These are phyloP conservation scores for Polysphondylium violaceum DNA, from an alignment of 78 protist genomes.

Conservation along the genomic window DNA sequence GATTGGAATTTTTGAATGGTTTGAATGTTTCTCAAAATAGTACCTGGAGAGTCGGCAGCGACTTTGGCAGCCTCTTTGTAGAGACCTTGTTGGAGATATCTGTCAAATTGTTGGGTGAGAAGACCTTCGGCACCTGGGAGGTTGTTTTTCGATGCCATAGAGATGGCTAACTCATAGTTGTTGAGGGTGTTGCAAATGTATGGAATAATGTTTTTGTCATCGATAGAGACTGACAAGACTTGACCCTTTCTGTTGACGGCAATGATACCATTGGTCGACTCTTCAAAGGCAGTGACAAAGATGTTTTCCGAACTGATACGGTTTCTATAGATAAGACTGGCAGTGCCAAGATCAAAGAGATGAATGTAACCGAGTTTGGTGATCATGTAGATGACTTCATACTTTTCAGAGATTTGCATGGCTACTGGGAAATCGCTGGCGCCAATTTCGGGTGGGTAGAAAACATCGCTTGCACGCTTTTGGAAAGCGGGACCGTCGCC, in stretches of 20 bases:
- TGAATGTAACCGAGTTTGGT: slow-evolving; percentile 96
- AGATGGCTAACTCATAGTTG: slow-evolving; percentile 92
- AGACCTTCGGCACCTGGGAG: slow-evolving; percentile 97
- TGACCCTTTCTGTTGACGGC: slow-evolving; percentile 96
- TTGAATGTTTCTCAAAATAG: slow-evolving; percentile 92
- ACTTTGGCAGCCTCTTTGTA: slow-evolving; percentile 95
- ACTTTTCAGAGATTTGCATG: slow-evolving; percentile 92
- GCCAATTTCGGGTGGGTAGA: slow-evolving; percentile 93
- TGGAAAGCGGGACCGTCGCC: slow-evolving; percentile 87
- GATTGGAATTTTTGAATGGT: slow-evolving; percentile 95
- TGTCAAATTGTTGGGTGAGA: slow-evolving; percentile 91
- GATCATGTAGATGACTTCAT: slow-evolving; percentile 94
- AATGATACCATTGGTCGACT: slow-evolving; percentile 90
- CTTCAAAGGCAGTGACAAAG: slow-evolving; percentile 92
- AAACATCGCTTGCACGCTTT: slow-evolving; percentile 89
- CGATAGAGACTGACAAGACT: slow-evolving; percentile 89
- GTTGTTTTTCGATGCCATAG: slow-evolving; percentile 93
- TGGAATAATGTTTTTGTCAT: slow-evolving; percentile 94
- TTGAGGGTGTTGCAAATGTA: slow-evolving; percentile 87
- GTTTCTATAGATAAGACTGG: slow-evolving; percentile 91
- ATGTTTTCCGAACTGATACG: slow-evolving; percentile 93
- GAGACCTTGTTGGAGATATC: slow-evolving; percentile 79
- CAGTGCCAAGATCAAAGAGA: slow-evolving; percentile 94
- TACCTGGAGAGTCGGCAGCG: slow-evolving; percentile 94
- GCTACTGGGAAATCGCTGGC: slow-evolving; percentile 98